phyloP scores from a whole-genome alignment of 768 basidiomycete species.

The Pisolithus marmoratus region DNA sequence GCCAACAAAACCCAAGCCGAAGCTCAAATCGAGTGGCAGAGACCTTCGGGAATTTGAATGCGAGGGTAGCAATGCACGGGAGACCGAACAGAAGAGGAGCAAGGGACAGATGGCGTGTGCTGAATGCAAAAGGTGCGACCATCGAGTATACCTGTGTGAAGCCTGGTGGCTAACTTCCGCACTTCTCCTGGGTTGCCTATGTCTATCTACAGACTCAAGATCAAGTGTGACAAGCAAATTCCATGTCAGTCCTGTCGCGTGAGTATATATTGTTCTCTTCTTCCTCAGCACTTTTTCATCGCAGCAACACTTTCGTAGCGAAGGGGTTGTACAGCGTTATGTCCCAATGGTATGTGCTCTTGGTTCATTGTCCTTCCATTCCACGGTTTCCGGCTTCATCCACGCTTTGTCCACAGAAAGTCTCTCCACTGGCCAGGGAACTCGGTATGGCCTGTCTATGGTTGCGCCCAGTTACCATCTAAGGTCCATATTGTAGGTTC shows the following conservation, averaged over 20 bases:
- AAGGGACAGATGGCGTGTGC: no score
- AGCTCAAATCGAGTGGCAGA: no score
- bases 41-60: no score
- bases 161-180: no score
- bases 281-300: no score
- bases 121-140: no score
- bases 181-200: no score
- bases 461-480: neutral
- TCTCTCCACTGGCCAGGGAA: slow-evolving; percentile 52
- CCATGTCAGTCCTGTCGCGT: slow-evolving; percentile 54
- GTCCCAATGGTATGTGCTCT: slow-evolving; percentile 44
- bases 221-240: slow-evolving; percentile 59
- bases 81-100: no score
- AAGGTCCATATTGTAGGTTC: slow-evolving; percentile 30
- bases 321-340: slow-evolving; percentile 58
- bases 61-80: no score
- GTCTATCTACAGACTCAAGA: slow-evolving; percentile 40
- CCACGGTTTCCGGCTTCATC: neutral
- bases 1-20: no score
- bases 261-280: no score
- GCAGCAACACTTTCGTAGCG: slow-evolving; percentile 19
- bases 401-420: slow-evolving; percentile 23
- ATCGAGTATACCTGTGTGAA: no score
- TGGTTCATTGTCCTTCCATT: neutral
- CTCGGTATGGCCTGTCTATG: slow-evolving; percentile 34